Base-by-base conservation (phyloP, 192 early-diverging fungal genomes). In the Gryganskiella cystojenkinii region DNA sequence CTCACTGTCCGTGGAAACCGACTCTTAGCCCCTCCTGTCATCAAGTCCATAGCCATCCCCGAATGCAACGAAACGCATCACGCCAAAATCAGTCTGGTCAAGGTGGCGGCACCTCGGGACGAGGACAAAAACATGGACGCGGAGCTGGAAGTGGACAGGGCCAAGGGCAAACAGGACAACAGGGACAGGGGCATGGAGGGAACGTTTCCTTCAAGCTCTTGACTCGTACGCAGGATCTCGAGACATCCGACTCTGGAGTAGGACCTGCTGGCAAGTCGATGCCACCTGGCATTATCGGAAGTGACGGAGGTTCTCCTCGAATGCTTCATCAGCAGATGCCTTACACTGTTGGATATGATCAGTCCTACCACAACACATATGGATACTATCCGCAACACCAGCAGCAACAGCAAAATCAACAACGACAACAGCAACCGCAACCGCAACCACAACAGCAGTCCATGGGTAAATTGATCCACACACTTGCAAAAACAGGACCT, bases 31-130 rank as follows among this genome's bases (percentile, higher is more conserved):
- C n/a, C n/a, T n/a, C n/a, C n/a, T n/a, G n/a, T n/a, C n/a, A n/a
- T n/a, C n/a, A n/a, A n/a, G n/a, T n/a, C n/a, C n/a, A n/a, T n/a
- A n/a, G n/a, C n/a, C n/a, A n/a, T n/a, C 24, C 55, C 46, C 27
- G n/a, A 61, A 69, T 69, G 67, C 57, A 69, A 17, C 45, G 45
- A 28, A 69, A 69, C 40, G 43, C 67, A 61, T 69, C 67, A 49
- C 56, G 67, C 35, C n/a, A 25, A 34, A 54, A 59, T 33, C n/a
- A n/a, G n/a, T 14, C 25, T 33, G 61, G 60, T 57, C 42, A 30
- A 24, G 46, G 35, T 30, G 43, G 46, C 20, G 33, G 64, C 19
- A n/a, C 37, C 6, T 51, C 61, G 1, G 49, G 46, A n/a, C 61
- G 61, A 2, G 47, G 11, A 35, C 61, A 62, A 59, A 35, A 35